phyloP scores from a whole-genome alignment of 2,329 filamentous ascomycete species.

The Pseudocercospora cruenta region DNA sequence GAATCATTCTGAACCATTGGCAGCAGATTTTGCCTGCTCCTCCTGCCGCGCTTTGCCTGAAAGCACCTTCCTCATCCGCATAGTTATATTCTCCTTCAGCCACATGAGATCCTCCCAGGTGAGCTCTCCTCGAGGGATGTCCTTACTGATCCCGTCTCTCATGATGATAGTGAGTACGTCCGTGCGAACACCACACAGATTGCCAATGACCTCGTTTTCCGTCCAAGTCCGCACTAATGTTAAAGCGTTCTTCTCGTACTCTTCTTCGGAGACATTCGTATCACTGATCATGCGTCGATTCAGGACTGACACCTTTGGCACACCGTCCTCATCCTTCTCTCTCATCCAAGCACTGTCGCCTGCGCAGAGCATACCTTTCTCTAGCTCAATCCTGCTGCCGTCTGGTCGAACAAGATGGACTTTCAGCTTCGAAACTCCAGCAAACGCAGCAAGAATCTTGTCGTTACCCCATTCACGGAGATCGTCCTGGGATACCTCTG shows the following conservation, averaged over 20 bases:
- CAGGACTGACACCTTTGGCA: neutral
- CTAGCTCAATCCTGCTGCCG: slow-evolving; percentile 10
- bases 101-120: slow-evolving; percentile 2
- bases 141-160: slow-evolving; percentile 7
- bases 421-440: neutral
- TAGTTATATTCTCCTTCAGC: slow-evolving; percentile 11
- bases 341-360: slow-evolving; percentile 8
- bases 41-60: slow-evolving; percentile 3
- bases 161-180: slow-evolving; percentile 10
- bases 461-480: neutral
- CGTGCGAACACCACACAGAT: neutral
- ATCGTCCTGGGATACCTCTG: neutral
- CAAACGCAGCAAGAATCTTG: neutral
- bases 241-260: neutral
- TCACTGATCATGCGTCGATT: neutral
- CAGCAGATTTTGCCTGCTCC: neutral
- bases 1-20: neutral
- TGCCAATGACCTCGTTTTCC: neutral
- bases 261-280: neutral
- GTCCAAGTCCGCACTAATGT: neutral
- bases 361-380: slow-evolving; percentile 2
- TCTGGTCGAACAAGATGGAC: slow-evolving; percentile 15
- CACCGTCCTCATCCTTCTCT: neutral
- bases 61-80: slow-evolving; percentile 8
- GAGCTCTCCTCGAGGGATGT: slow-evolving; percentile 10